Percentiles rank a stretch among this genome's conserved stretches.
Evolutionary conservation across 148 eudicot species (phyloP).

Genomic region (Rheum nobile): DNA sequence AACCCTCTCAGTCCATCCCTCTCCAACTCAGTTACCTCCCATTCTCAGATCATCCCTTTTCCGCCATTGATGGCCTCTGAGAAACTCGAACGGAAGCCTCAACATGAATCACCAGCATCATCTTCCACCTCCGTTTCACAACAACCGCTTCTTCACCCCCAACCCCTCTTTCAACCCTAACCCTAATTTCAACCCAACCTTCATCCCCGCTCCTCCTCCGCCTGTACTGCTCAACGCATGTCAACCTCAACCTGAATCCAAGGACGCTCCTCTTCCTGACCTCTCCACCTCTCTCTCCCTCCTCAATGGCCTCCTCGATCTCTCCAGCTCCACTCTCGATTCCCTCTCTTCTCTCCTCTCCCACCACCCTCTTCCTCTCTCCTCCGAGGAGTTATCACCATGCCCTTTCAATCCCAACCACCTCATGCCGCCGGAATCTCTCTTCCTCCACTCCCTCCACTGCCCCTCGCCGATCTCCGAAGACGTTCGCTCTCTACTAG

Average conservation of each 20-base stretch:
- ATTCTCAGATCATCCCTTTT: not conserved
- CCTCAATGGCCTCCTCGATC: conserved; percentile 30
- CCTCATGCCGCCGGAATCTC: conserved; percentile 42
- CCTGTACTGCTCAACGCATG: conserved; percentile 5
- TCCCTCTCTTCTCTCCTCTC: conserved; percentile 28
- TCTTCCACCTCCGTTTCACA: conserved; percentile 9
- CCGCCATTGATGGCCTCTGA: not conserved
- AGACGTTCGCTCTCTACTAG: conserved; percentile 11
- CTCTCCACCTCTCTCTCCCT: conserved; percentile 18
- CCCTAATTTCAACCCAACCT: conserved; percentile 14
- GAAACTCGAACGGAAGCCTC: not conserved
- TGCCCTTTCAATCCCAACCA: conserved; percentile 58
- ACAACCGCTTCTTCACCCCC: conserved; percentile 13
- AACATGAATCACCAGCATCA: not conserved
- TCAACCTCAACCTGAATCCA: conserved; percentile 1
- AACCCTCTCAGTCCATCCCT: not conserved
- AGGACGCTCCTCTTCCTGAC: conserved; percentile 12
- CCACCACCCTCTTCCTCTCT: not conserved
- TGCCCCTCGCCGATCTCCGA: conserved; percentile 36
- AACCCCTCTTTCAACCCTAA: conserved; percentile 16
- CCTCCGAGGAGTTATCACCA: conserved; percentile 12
- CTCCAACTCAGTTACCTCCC: not conserved
- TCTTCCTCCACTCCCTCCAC: conserved; percentile 49
- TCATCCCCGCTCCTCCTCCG: conserved; percentile 18
- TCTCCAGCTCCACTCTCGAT: conserved; percentile 27